Conservation (phyloP, 208 protist species). For the Trypanosomatidae sp. region DNA sequence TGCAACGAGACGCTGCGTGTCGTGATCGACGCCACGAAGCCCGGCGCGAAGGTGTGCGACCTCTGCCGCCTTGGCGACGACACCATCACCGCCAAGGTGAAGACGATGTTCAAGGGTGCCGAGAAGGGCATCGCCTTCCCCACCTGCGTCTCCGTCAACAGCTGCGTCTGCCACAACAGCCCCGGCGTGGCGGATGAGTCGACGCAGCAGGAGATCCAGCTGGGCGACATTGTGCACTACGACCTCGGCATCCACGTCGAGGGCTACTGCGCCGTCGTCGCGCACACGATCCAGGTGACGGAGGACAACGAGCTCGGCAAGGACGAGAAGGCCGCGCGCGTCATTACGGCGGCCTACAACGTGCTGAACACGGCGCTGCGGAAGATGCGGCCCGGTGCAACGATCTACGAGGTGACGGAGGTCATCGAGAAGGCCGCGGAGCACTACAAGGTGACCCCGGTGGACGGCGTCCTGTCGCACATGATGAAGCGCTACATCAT, state of each 20-base stretch:
- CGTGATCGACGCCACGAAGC: constrained; percentile 82
- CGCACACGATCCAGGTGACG: constrained; percentile 96
- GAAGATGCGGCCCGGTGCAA: constrained; percentile 87
- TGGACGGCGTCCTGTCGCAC: constrained; percentile 98
- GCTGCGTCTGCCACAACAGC: constrained; percentile 98
- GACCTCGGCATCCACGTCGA: constrained; percentile 99
- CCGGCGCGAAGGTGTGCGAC: constrained; percentile 87
- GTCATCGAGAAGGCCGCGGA: constrained; percentile 95
- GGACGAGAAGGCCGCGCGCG: constrained; percentile 92
- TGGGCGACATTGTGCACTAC: constrained; percentile 98
- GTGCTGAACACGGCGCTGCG: constrained; percentile 92
- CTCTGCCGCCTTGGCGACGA: constrained; percentile 89
- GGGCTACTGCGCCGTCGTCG: constrained; percentile 96
- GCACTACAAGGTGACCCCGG: constrained; percentile 92
- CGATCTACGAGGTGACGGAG: constrained; percentile 93
- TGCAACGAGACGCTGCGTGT: constrained; percentile 94
- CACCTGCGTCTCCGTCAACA: constrained; percentile 98
- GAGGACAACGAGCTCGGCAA: constrained; percentile 73
- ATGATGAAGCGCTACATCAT: constrained; percentile 98
- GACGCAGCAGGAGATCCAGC: constrained; percentile 69
- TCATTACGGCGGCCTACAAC: constrained; percentile 95
- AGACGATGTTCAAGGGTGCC: constrained; percentile 93
- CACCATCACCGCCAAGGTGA: constrained; percentile 81
- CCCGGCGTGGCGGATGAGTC: constrained; percentile 87
- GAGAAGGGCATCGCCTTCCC: constrained; percentile 99